Evolutionary conservation across 352 stramenopile species (phyloP).

Genomic region (Globisporangium rhizosaccharum): DNA sequence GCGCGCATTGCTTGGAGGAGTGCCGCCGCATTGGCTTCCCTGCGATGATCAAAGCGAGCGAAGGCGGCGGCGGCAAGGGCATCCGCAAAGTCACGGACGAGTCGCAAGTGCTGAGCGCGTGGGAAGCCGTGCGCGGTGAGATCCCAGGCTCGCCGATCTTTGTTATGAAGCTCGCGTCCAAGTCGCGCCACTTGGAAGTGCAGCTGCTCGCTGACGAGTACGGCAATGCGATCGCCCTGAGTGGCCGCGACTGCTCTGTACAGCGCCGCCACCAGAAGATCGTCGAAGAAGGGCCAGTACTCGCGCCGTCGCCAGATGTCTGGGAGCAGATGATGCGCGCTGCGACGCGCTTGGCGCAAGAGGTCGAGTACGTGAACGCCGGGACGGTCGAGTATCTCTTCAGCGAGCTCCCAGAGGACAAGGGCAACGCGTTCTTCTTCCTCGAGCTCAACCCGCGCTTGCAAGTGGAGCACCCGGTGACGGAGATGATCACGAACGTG

Average conservation of each 20-base stretch:
- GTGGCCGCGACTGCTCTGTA: constrained; percentile 98
- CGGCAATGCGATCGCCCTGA: constrained; percentile 97
- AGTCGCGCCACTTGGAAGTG: constrained; percentile 98
- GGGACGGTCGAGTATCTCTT: constrained; percentile 99
- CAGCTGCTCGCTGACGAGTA: constrained; percentile 99
- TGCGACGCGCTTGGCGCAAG: constrained; percentile 95
- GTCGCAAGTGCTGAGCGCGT: constrained; percentile 92
- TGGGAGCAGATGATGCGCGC: constrained; percentile 98
- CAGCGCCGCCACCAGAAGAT: constrained; percentile 99
- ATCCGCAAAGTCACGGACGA: constrained; percentile 94
- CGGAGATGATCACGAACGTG: constrained; percentile 98
- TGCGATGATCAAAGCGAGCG: constrained; percentile 99
- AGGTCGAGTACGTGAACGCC: constrained; percentile 98
- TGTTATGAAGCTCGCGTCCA: constrained; percentile 98
- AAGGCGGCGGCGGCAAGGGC: constrained; percentile 98
- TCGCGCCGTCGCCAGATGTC: constrained; percentile 90
- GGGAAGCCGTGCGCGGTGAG: constrained; percentile 96
- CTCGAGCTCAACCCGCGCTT: constrained; percentile 99
- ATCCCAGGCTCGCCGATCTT: constrained; percentile 99
- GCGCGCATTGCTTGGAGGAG: constrained; percentile 90
- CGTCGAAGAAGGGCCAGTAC: constrained; percentile 98
- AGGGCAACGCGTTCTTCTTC: constrained; percentile 98
- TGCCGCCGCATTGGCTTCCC: constrained; percentile 96
- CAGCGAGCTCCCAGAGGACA: constrained; percentile 88
- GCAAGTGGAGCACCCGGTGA: constrained; percentile 99